Evolutionary conservation across 2,329 filamentous ascomycete genomes (phyloP).

Genomic region (Xylaria sp.): DNA sequence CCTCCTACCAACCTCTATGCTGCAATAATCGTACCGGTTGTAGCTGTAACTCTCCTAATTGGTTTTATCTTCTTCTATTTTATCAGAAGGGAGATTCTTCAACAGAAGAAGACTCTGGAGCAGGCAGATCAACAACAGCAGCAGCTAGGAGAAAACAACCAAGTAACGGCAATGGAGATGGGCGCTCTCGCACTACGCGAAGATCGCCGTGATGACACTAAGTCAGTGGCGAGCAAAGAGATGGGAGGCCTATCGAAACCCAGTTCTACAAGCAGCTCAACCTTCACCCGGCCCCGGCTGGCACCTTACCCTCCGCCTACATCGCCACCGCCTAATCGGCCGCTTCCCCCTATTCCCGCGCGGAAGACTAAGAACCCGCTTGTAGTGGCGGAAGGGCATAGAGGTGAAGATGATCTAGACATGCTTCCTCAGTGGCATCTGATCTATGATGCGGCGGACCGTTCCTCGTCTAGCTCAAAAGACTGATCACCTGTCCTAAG

Average conservation of each 20-base stretch:
- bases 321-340: not conserved
- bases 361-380: not conserved
- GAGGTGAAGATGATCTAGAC: not conserved
- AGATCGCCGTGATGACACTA: not conserved
- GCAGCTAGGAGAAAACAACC: not conserved
- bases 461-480: not conserved
- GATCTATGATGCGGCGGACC: not conserved
- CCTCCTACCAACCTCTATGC: too few relatives aligned
- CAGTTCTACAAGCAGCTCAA: not conserved
- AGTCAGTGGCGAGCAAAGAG: not conserved
- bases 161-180: not conserved
- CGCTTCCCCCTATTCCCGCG: not conserved
- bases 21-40: not conserved
- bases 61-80: not conserved
- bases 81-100: not conserved
- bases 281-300: not conserved
- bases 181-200: not conserved
- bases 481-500: not conserved
- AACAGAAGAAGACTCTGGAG: not conserved
- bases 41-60: not conserved
- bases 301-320: not conserved
- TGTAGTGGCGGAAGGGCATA: not conserved
- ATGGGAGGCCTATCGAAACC: not conserved
- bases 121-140: not conserved
- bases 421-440: not conserved